Evolutionary conservation across 2,329 filamentous ascomycete species (phyloP), one percentile per base, ranked within the genome.

Genomic region (Fusarium sp.): DNA sequence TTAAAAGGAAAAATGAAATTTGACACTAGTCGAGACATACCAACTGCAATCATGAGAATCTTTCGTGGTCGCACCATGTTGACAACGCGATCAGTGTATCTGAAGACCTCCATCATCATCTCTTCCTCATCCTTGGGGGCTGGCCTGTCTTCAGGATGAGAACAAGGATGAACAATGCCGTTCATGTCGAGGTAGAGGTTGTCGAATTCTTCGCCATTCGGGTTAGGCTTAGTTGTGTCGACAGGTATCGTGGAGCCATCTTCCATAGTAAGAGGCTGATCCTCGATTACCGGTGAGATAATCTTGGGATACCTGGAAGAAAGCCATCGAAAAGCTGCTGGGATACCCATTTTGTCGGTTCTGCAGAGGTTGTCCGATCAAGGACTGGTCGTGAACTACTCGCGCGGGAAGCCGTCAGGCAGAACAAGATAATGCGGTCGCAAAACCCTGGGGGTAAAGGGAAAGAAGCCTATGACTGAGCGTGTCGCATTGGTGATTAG

Each of bases 111-210:
- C 74, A 98, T 80, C 96, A 99, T 99, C 96, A 99, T 99, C 82
- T 98, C 96, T 79, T 97, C 94, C 83, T 99, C 96, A 65, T 96
- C 95, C 76, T 91, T 92, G 13, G 96, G 96, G 6, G 96, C 89
- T 3, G 96, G 94, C 67, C 90, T 89, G 76, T 98, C 95, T 80
- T 99, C 96, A 1, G 96, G 96, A 82, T 99, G 96, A 46, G 95
- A 97, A 83, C 96, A 99, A 33, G 97, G 97, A 84, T 99, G 96
- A 38, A 99, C 96, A 72, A 99, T 99, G 78, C 96, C 97, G 80
- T 99, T 99, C 95, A 99, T 98, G 77, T 99, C 96, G 68, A 99
- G 88, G 77, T 99, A 99, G 7, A 99, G 85, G 76, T 99, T 99
- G 82, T 99, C 95, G 76, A 97, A 93, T 80, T 99, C 96, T 82